Percentiles rank a stretch among this genome's conserved stretches.
Conservation (phyloP, 140 eudicot genomes). For the Senecio squalidus region DNA sequence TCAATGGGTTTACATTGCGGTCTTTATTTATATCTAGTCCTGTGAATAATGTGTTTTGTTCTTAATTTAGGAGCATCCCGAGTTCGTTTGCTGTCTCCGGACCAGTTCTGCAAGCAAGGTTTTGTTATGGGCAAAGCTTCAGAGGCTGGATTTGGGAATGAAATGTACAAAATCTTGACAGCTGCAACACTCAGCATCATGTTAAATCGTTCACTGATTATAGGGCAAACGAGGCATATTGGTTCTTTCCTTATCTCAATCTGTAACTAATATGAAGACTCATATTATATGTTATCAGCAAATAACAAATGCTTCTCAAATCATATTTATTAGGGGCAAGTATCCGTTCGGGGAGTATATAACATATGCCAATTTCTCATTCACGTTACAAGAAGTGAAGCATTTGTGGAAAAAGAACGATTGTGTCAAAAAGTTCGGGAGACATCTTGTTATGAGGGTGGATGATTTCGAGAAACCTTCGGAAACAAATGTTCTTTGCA, state of each 20-base stretch:
- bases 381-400: conserved; percentile 80
- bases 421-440: conserved; percentile 56
- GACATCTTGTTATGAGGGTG: conserved; percentile 61
- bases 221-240: conserved; percentile 99
- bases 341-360: conserved; percentile 80
- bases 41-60: not conserved
- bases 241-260: conserved; percentile 62
- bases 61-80: conserved; percentile 63
- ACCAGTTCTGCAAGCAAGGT: conserved; percentile 75
- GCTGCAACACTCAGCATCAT: conserved; percentile 89
- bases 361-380: conserved; percentile 60
- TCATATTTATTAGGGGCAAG: conserved; percentile 52
- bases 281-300: not conserved
- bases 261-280: not conserved
- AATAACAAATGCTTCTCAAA: conserved; percentile 11
- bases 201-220: conserved; percentile 82
- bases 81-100: conserved; percentile 60
- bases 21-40: not conserved
- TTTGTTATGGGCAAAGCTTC: conserved; percentile 90
- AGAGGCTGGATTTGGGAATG: conserved; percentile 95
- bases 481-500: conserved; percentile 63
- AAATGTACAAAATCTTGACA: conserved; percentile 84
- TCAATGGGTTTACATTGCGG: no score
- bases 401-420: conserved; percentile 75
- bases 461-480: conserved; percentile 84